Evolutionary conservation across 2,329 filamentous ascomycete genomes (phyloP).

Genomic region (Neopestalotiopsis clavispora): DNA sequence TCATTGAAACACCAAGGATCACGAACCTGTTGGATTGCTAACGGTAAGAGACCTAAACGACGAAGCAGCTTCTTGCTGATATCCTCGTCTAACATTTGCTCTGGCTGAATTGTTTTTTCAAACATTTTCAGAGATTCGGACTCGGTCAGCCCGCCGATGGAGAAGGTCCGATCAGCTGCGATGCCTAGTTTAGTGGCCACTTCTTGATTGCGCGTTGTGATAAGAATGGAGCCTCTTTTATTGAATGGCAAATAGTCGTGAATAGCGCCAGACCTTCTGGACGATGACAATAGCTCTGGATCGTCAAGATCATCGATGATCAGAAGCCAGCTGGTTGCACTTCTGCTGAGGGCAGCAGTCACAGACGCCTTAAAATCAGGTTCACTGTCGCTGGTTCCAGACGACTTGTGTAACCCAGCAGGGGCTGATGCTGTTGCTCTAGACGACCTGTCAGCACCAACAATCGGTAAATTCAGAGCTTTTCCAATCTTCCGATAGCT

Average conservation of each 20-base stretch:
- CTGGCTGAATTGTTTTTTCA: background rate
- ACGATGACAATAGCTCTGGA: conserved; percentile 30
- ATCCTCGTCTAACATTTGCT: background rate
- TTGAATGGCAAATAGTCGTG: conserved; percentile 34
- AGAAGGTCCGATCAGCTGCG: background rate
- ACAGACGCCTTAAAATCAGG: conserved; percentile 40
- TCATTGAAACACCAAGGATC: too few species aligned
- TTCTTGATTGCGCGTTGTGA: conserved; percentile 30
- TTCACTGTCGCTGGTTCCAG: conserved; percentile 34
- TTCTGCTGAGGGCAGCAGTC: conserved; percentile 32
- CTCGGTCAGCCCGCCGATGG: background rate
- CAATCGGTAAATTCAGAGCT: conserved; percentile 19
- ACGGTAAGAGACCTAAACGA: conserved; percentile 33
- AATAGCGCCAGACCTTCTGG: background rate
- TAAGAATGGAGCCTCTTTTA: conserved; percentile 32
- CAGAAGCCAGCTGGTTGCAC: conserved; percentile 40
- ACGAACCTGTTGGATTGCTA: conserved; percentile 32
- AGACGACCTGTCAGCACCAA: too few species aligned
- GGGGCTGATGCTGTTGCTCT: too few species aligned
- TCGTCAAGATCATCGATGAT: conserved; percentile 51
- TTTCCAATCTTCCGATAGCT: conserved; percentile 38
- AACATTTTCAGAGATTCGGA: conserved; percentile 4
- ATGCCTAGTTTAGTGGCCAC: conserved; percentile 12
- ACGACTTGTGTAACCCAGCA: conserved; percentile 17
- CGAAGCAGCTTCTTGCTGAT: conserved; percentile 30